A percentile compares a stretch with the other conserved stretches of the same genome.
phyloP scores from a whole-genome alignment of 2,329 filamentous ascomycete species.

The Pseudogymnoascus sp. region DNA sequence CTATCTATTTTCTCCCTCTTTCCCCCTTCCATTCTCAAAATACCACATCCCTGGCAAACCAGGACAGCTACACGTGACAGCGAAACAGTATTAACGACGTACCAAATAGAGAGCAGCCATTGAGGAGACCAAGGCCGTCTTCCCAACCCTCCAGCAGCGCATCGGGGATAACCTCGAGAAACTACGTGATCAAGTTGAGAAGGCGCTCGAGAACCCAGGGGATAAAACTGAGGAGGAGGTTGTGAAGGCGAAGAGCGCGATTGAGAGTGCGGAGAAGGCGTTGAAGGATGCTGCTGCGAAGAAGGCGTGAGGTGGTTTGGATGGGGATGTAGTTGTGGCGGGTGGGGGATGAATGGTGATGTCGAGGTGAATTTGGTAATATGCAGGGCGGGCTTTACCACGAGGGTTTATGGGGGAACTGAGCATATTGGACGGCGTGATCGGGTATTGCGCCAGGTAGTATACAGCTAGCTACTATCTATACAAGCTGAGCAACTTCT shows the following conservation, averaged over 20 bases:
- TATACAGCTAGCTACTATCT: constrained; percentile 23
- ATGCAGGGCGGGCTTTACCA: background rate
- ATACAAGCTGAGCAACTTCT: constrained; percentile 11
- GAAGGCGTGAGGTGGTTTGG: constrained; percentile 26
- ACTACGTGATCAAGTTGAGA: constrained; percentile 67
- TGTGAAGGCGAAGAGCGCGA: constrained; percentile 40
- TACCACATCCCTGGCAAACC: background rate
- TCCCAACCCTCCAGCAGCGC: constrained; percentile 61
- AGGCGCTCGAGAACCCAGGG: constrained; percentile 37
- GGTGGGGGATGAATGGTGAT: background rate
- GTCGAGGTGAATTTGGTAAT: background rate
- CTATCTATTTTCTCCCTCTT: constrained; percentile 5
- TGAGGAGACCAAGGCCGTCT: constrained; percentile 80
- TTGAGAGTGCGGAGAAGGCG: constrained; percentile 40
- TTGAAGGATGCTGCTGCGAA: constrained; percentile 38
- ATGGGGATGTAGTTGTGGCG: background rate
- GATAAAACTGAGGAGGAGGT: constrained; percentile 45
- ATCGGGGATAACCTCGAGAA: constrained; percentile 63
- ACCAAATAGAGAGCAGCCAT: constrained; percentile 41
- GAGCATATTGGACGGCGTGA: constrained; percentile 10
- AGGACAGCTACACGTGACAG: background rate
- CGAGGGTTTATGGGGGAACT: background rate
- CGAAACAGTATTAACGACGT: background rate
- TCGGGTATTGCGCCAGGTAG: constrained; percentile 22
- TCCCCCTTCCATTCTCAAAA: background rate